Evolutionary conservation across 2,329 filamentous ascomycete genomes (phyloP).

Genomic region (Colletotrichum filicis): DNA sequence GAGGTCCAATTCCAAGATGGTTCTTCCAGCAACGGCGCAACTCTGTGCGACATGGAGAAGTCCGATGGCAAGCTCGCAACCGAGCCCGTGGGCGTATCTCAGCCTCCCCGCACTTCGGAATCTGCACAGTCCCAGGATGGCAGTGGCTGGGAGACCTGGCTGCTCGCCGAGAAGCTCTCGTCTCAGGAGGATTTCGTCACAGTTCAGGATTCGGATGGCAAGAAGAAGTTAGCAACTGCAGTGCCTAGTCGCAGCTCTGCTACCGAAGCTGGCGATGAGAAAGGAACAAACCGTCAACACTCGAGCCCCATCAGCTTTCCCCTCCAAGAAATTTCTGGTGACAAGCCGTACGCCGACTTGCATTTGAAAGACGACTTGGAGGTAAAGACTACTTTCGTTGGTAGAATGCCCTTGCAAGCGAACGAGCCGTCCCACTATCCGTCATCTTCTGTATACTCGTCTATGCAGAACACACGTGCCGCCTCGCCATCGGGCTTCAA

Average conservation of each 20-base stretch:
- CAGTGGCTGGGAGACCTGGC: constrained; percentile 21
- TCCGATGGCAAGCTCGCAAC: neutral
- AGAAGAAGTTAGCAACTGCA: neutral
- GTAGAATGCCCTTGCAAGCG: neutral
- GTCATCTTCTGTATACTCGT: constrained; percentile 32
- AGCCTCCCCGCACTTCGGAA: constrained; percentile 2
- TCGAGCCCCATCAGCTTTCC: too few relatives aligned
- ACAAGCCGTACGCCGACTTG: neutral
- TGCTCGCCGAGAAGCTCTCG: constrained; percentile 23
- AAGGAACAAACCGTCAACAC: too few relatives aligned
- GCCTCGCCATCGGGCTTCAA: constrained; percentile 2
- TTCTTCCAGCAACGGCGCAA: neutral
- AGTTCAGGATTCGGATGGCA: neutral
- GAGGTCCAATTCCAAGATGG: neutral
- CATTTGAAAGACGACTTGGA: neutral
- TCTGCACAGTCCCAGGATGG: constrained; percentile 20
- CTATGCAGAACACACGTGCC: constrained; percentile 14
- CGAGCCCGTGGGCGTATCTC: neutral
- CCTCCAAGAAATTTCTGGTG: neutral
- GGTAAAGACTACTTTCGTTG: neutral
- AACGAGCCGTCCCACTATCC: neutral
- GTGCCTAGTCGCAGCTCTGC: neutral
- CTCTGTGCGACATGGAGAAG: neutral
- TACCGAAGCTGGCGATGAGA: too few relatives aligned
- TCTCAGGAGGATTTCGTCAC: neutral